phyloP scores from a whole-genome alignment of 2,329 filamentous ascomycete species.

The Colletotrichum falcatum region DNA sequence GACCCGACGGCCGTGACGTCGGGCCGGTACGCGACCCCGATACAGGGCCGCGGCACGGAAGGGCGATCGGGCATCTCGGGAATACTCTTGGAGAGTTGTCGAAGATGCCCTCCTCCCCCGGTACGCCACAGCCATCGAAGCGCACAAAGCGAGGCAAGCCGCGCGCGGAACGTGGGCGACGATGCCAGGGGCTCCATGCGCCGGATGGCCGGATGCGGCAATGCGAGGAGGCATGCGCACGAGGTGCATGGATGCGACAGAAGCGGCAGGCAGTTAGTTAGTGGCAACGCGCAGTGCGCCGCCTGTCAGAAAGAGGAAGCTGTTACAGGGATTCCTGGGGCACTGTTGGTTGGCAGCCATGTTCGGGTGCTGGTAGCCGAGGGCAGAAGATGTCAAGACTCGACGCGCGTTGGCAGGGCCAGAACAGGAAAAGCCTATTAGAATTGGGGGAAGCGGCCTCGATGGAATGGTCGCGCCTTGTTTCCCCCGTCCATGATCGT shows the following conservation, averaged over 20 bases:
- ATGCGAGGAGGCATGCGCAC: neutral
- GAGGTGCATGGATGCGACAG: conserved; percentile 15
- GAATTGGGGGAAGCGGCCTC: too few species aligned
- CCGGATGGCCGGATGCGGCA: conserved; percentile 16
- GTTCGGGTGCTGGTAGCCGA: neutral
- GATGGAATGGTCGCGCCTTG: neutral
- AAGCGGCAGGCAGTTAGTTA: conserved; percentile 27
- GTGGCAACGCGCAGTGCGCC: conserved; percentile 10
- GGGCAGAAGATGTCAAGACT: neutral
- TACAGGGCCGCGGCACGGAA: neutral
- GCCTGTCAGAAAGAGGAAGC: conserved; percentile 19
- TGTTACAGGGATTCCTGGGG: neutral
- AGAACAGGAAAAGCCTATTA: too few species aligned
- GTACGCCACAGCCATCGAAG: neutral
- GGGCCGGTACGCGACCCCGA: neutral
- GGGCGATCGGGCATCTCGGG: neutral
- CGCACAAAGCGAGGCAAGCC: conserved; percentile 3
- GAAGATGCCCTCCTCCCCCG: too few species aligned
- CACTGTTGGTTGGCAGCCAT: conserved; percentile 4
- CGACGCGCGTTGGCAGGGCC: too few species aligned
- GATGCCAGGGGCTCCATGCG: neutral
- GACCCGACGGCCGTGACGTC: neutral
- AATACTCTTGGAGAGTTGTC: too few species aligned
- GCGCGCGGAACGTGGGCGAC: neutral
- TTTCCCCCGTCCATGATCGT: neutral